Base-by-base conservation (phyloP, 1,139 yeast species). In the Waltiozyma sp. region DNA sequence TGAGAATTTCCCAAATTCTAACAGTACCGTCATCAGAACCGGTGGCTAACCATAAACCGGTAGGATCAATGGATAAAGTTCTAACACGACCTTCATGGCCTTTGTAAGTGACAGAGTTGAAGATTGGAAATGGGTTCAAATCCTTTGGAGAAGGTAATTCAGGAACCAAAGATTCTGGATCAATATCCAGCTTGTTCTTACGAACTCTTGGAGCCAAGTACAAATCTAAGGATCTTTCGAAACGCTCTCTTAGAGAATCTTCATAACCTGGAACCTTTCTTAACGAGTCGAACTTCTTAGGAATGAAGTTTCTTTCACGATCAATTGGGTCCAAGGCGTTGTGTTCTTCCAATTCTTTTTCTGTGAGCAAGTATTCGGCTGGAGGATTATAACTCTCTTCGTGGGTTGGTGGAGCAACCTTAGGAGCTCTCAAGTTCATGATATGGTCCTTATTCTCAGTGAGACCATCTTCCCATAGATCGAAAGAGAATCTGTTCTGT, bases 361-460 rank as follows among this genome's bases (percentile, higher is more conserved):
- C 84, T 14, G 78, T 80, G 48, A 86, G 68, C 53, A 91, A 65
- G 58, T 91, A 91, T 67, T 91, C 99, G 59, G 75, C 96, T 14
- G 99, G 99, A 39, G 99, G 99, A 59, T 91, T 91, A 64, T 91
- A 91, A 55, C 94, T 81, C 65, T 91, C 96, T 54, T 89, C 98
- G 59, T 93, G 80, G 1, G 96, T 87, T 48, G 99, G 99, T 39
- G 97, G 97, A 18, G 95, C 79, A 57, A 88, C 58, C 62, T 91
- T 91, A 36, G 99, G 98, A 19, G 98, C 98, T 59, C 96, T 77
- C 53, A 89, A 69, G 51, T 78, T 87, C 96, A 88, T 88, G 37
- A 88, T 70, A 63, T 89, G 96, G 49, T 80, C 83, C 43, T 64
- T 62, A 41, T 75, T 75, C 47, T 76, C 79, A 44, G 74, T 77